These are phyloP conservation scores for Peziza echinospora DNA, from an alignment of 495 filamentous ascomycete genomes.

Conservation along the genomic window DNA sequence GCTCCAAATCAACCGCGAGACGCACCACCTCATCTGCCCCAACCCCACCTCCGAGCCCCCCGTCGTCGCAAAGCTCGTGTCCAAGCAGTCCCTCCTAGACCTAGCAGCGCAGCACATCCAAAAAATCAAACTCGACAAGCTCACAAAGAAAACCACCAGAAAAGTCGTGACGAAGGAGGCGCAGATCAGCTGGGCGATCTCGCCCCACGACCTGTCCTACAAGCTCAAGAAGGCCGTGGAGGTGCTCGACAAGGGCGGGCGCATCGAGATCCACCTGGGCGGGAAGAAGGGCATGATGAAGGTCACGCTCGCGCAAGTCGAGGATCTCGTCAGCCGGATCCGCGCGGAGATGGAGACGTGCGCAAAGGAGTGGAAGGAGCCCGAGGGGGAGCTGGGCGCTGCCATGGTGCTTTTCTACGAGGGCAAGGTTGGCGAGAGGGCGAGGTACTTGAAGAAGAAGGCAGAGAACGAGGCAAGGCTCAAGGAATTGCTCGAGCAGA, in stretches of 20 bases:
- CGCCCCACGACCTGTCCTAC: constrained; percentile 33
- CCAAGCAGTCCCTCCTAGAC: constrained; percentile 24
- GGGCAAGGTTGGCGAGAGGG: no score
- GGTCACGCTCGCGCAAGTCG: constrained; percentile 67
- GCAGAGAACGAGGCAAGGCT: neutral
- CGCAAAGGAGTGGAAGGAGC: constrained; percentile 9
- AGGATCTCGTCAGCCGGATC: constrained; percentile 15
- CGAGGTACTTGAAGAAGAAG: constrained; percentile 3
- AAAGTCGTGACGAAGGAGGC: constrained; percentile 30
- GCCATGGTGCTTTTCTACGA: constrained; percentile 10
- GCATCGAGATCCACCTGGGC: constrained; percentile 34
- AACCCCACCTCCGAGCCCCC: constrained; percentile 18
- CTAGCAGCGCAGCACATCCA: constrained; percentile 6
- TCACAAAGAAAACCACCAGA: no score
- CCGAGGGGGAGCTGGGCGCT: constrained; percentile 8
- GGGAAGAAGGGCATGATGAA: constrained; percentile 76
- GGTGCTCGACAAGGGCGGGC: constrained; percentile 34
- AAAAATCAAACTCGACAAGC: constrained; percentile 8
- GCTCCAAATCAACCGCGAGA: constrained; percentile 22
- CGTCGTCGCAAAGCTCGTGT: constrained; percentile 35
- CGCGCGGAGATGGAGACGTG: neutral
- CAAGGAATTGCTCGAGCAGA: neutral
- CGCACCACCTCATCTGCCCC: constrained; percentile 27
- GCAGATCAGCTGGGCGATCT: constrained; percentile 50
- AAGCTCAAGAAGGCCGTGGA: constrained; percentile 30